Evolutionary conservation across 345 rosid species (phyloP), one percentile per base, ranked within the genome.

Genomic region (Gossypium australe): DNA sequence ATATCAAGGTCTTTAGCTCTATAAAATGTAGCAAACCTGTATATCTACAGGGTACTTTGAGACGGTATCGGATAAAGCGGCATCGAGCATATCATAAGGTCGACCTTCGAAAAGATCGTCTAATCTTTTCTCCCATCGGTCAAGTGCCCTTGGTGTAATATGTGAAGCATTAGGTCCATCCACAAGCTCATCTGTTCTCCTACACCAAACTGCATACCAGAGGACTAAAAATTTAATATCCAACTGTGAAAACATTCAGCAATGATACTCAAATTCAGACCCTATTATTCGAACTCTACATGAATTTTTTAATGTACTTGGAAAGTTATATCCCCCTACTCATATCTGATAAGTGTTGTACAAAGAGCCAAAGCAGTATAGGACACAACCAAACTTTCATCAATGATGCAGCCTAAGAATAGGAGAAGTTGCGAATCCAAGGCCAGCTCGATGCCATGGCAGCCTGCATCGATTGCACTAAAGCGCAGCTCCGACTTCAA

Each of bases 151-250:
- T 6, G 87, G 89, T 10, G 87, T 84, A 52, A 84, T 84, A 56
- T 84, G 86, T 5, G 86, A 59, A 9, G 89, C 87, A 45, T 84
- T 84, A 4, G 87, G 87, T 5, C 89, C 89, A 22, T 84, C 89
- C 62, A 86, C 89, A 7, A 86, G 85, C 78, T 86, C 89, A 74
- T 86, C 89, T 13, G 87, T 86, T 78, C 89, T 84, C 58, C 89
- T 77, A 73, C 89, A 86, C 89, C 89, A 86, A 63, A 86, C 89
- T 86, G 77, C 62, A 78, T 16, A 61, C 20, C 13, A 52, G 56
- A 78, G 43, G 57, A 7, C 47, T 9, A 24, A 9, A 38, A 56
- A 20, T 56, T 59, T 29, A 48, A 11, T 3, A 60, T 45, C 38
- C 60, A 71, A 18, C 49, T 4, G n/a, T 24, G 11, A 68, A 5